Evolutionary conservation across 805 yeast species (phyloP), one percentile per base, ranked within the genome.

Genomic region (Zygoascus bituminiphila): DNA sequence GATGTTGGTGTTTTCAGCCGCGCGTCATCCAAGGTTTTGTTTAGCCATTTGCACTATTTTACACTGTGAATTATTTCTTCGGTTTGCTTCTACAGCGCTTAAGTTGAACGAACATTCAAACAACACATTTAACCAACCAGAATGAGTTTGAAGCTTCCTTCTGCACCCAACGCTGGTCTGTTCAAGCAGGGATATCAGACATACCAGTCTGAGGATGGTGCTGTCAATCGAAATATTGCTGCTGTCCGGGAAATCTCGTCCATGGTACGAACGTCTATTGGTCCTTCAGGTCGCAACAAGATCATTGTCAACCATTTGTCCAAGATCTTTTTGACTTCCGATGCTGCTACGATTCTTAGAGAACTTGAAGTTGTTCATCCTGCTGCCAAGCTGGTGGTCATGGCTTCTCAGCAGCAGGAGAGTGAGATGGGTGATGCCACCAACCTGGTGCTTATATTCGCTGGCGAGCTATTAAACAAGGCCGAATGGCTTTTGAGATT

Each of bases 361-460:
- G 98, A 93, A 65, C 93, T 93, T 57, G 98, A 91, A 64, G 73
- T 70, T n/a, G 33, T 42, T 8, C 51, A 48, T 65, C 98, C 98
- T 5, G 98, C 96, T 2, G 98, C 93, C 9, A 93, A 91, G 67
- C 79, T 93, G 42, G 76, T 93, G 53, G 93, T 91, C 48, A 88
- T 88, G 97, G 95, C 98, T 19, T 81, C 95, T 12, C 86, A 91
- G 64, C 98, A 93, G 71, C 98, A 93, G 70, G 96, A 93, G 65
- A 77, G 80, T 58, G 98, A 91, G 72, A 84, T 91, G 88, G 98
- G 98, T 52, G 98, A 93, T 68, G 87, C 86, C 60, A 86, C 97
- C 21, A 93, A 91, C 67, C 76, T 89, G 54, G 98, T 93, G 38
- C 77, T 93, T 57, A 79, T 91, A 33, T 75, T 93, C 53, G 96